phyloP scores from a whole-genome alignment of 148 eudicot genomes.

The Rhododendron griersonianum region DNA sequence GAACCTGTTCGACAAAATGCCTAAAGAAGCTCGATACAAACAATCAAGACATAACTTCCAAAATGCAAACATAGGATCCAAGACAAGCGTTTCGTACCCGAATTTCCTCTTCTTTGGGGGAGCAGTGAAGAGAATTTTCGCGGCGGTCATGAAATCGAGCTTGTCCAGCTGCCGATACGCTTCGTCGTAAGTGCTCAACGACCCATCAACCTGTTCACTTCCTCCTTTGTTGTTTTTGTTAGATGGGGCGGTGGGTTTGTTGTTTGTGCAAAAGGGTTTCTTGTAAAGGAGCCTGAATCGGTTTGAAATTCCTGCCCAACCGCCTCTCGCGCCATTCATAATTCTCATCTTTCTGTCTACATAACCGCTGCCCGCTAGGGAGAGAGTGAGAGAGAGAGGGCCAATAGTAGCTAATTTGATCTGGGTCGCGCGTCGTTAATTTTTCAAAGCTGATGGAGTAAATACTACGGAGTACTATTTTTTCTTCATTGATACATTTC shows the following conservation, averaged over 20 bases:
- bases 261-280: slow-evolving; percentile 28
- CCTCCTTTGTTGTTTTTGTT: background rate
- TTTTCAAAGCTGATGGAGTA: too few relatives aligned
- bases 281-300: slow-evolving; percentile 13
- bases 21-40: slow-evolving; percentile 13
- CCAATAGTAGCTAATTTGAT: too few relatives aligned
- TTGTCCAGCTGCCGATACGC: slow-evolving; percentile 56
- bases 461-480: too few relatives aligned
- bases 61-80: background rate
- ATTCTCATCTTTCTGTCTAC: slow-evolving; percentile 10
- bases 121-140: slow-evolving; percentile 62
- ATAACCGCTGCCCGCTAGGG: slow-evolving; percentile 12
- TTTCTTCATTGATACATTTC: too few relatives aligned
- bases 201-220: slow-evolving; percentile 13
- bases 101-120: slow-evolving; percentile 60
- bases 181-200: slow-evolving; percentile 31
- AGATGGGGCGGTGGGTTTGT: slow-evolving; percentile 7
- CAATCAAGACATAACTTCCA: background rate
- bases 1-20: slow-evolving; percentile 37
- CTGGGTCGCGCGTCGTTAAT: too few relatives aligned
- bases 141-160: slow-evolving; percentile 77
- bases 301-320: slow-evolving; percentile 22
- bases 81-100: slow-evolving; percentile 40
- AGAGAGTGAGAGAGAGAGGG: background rate
- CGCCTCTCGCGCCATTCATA: slow-evolving; percentile 30